Evolutionary conservation across 257 asterid genomes (phyloP).

Genomic region (Anisodus acutangulus): DNA sequence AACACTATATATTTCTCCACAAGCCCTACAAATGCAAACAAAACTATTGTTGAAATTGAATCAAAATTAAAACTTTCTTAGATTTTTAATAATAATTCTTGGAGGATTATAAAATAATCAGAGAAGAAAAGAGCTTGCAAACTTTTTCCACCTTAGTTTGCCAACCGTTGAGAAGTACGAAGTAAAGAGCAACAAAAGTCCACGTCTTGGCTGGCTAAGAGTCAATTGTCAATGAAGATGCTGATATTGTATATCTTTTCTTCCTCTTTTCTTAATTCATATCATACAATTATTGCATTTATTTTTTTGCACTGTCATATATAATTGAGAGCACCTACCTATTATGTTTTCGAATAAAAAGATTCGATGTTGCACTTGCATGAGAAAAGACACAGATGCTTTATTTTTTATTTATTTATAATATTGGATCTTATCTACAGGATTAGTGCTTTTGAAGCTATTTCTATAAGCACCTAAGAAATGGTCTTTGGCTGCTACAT

Average conservation of each 20-base stretch:
- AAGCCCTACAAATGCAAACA: not conserved
- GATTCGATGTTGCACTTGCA: not conserved
- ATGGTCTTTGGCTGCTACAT: not conserved
- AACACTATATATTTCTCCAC: no score
- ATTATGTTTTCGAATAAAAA: not conserved
- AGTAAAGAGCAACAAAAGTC: not conserved
- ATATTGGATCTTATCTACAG: not conserved
- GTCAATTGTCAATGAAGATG: not conserved
- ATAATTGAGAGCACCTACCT: no score
- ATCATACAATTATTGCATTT: not conserved
- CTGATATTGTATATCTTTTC: no score
- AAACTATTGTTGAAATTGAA: not conserved
- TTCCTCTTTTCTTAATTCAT: no score
- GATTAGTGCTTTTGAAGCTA: not conserved
- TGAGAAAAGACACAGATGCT: not conserved
- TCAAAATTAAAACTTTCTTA: not conserved
- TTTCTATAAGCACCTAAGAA: not conserved
- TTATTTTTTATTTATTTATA: no score
- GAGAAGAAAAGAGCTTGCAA: not conserved
- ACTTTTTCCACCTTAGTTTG: not conserved
- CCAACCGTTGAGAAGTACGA: not conserved
- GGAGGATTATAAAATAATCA: not conserved
- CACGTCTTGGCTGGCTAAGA: not conserved
- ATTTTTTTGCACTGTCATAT: not conserved
- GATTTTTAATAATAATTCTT: not conserved